phyloP scores from a whole-genome alignment of 306 rosid species.

The Cyclanthera cordifolia region DNA sequence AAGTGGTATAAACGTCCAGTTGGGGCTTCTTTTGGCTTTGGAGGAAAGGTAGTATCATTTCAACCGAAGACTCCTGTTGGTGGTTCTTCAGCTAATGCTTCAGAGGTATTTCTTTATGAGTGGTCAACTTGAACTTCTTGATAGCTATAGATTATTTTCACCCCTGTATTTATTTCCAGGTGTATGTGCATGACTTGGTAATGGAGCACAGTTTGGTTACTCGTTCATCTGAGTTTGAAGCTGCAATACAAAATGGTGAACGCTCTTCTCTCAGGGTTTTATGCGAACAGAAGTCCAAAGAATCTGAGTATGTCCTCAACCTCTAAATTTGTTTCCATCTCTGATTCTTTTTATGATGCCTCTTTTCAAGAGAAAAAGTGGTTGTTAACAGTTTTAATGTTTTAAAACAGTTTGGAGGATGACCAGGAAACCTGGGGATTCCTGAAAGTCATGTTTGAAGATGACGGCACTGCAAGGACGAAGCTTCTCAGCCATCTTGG shows the following conservation, averaged over 20 bases:
- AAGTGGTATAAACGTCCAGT: constrained; percentile 95
- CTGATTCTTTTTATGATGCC: background rate
- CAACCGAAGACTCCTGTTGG: constrained; percentile 41
- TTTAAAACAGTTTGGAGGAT: constrained; percentile 56
- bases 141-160: constrained; percentile 14
- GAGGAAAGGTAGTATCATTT: constrained; percentile 83
- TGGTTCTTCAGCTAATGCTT: constrained; percentile 45
- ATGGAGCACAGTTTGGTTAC: constrained; percentile 70
- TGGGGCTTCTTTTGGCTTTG: constrained; percentile 96
- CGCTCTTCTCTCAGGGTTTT: constrained; percentile 55
- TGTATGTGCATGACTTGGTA: constrained; percentile 69
- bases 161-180: constrained; percentile 32
- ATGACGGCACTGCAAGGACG: constrained; percentile 88
- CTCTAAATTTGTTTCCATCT: background rate
- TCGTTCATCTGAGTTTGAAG: constrained; percentile 87
- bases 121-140: background rate
- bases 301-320: constrained; percentile 54
- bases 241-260: constrained; percentile 88
- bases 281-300: constrained; percentile 72
- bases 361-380: background rate
- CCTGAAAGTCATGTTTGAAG: constrained; percentile 93
- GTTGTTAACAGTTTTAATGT: constrained; percentile 15
- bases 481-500: constrained; percentile 87
- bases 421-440: constrained; percentile 95
- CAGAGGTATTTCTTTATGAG: constrained; percentile 49